These are phyloP conservation scores for Euphorbia lathyris DNA, from an alignment of 345 rosid genomes.

Conservation along the genomic window DNA sequence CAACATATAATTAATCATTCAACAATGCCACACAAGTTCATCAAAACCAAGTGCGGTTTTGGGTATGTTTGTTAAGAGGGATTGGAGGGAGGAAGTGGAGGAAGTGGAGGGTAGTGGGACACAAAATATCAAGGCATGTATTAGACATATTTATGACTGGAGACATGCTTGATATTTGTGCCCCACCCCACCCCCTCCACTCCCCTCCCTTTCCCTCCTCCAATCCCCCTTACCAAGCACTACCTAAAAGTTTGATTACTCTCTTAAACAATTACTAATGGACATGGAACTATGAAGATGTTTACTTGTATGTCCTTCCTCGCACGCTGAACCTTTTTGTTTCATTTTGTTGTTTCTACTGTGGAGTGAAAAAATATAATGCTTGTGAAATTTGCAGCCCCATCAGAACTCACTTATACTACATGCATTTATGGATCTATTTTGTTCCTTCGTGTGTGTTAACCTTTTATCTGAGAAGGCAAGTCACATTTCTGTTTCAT, in stretches of 20 bases:
- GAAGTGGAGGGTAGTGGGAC: too few relatives aligned
- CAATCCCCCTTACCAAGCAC: too few relatives aligned
- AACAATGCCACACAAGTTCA: not conserved
- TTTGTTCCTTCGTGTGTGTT: constrained; percentile 90
- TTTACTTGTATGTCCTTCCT: not conserved
- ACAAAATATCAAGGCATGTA: too few relatives aligned
- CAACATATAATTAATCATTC: constrained; percentile 13
- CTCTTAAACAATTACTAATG: constrained; percentile 9
- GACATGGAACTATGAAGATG: constrained; percentile 5
- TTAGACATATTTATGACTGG: too few relatives aligned
- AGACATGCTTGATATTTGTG: too few relatives aligned
- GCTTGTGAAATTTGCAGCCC: constrained; percentile 78
- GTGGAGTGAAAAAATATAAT: constrained; percentile 23
- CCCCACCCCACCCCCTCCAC: too few relatives aligned
- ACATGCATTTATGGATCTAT: constrained; percentile 97
- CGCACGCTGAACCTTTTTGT: not conserved
- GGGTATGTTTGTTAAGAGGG: not conserved
- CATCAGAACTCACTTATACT: constrained; percentile 97
- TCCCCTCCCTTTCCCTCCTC: too few relatives aligned
- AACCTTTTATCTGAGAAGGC: constrained; percentile 96
- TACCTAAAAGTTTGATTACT: constrained; percentile 1
- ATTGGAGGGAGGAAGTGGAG: too few relatives aligned
- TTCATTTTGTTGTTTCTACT: not conserved
- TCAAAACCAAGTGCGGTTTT: not conserved
- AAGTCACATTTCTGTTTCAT: constrained; percentile 29